phyloP scores from a whole-genome alignment of 148 eudicot genomes.

The Spergularia marina region DNA sequence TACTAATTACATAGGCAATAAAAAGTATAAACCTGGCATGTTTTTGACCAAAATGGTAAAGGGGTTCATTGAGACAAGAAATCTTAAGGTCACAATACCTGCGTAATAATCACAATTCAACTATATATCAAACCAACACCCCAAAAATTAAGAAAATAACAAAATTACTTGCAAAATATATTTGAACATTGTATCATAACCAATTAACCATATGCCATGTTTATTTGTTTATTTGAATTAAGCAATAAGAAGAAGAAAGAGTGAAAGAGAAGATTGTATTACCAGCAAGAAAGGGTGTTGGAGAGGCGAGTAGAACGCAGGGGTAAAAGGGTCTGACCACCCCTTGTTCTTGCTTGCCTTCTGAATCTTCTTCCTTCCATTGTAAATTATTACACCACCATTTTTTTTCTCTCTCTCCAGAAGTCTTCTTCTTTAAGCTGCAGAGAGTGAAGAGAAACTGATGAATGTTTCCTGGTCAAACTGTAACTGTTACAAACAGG shows the following conservation, averaged over 20 bases:
- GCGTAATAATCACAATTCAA: constrained; percentile 6
- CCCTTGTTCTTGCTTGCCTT: constrained; percentile 33
- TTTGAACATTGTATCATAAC: no score
- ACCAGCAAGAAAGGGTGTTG: constrained; percentile 72
- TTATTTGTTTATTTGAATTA: no score
- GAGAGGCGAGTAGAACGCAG: constrained; percentile 38
- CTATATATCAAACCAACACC: neutral
- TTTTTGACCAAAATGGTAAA: constrained; percentile 61
- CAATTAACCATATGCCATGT: no score
- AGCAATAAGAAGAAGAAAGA: neutral
- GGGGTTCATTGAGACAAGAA: constrained; percentile 46
- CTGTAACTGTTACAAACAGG: no score
- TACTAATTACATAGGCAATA: neutral
- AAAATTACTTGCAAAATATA: no score
- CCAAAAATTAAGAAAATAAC: neutral
- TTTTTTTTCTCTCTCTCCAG: neutral
- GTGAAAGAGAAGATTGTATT: neutral
- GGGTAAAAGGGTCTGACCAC: constrained; percentile 45
- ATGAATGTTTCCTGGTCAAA: no score
- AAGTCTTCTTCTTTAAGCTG: neutral
- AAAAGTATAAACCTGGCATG: constrained; percentile 46
- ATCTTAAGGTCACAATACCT: constrained; percentile 83
- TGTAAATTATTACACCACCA: no score
- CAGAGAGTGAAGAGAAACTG: neutral
- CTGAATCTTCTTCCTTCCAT: constrained; percentile 40